Evolutionary conservation across 768 basidiomycete genomes (phyloP).

Genomic region (Imleria badia): DNA sequence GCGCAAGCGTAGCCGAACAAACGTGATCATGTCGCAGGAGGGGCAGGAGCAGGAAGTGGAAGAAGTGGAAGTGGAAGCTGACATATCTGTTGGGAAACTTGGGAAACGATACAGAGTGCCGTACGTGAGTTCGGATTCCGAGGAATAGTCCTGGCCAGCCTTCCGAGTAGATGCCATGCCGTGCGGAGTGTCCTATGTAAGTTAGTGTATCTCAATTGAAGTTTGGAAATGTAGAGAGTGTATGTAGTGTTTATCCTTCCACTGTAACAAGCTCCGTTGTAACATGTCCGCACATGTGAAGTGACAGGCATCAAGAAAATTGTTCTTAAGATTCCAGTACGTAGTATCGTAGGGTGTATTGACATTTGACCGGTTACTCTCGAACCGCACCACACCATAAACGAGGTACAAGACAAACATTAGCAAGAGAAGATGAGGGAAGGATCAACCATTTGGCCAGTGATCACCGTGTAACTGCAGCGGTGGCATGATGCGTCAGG

Average conservation of each 20-base stretch:
- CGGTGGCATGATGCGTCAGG: too few relatives aligned
- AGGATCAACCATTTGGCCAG: too few relatives aligned
- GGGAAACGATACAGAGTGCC: constrained; percentile 9
- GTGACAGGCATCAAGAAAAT: too few relatives aligned
- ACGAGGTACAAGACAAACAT: too few relatives aligned
- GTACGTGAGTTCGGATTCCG: background rate
- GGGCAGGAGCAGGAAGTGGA: background rate
- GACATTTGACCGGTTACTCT: too few relatives aligned
- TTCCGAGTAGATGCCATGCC: background rate
- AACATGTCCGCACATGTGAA: background rate
- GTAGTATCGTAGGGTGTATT: too few relatives aligned
- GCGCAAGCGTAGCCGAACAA: background rate
- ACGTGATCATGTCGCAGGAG: constrained; percentile 2
- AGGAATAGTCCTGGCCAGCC: background rate
- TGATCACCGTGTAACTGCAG: too few relatives aligned
- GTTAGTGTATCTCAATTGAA: background rate
- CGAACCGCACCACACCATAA: too few relatives aligned
- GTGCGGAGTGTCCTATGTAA: background rate
- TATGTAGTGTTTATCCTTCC: background rate
- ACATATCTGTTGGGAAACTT: background rate
- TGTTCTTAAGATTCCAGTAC: too few relatives aligned
- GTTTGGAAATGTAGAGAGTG: background rate
- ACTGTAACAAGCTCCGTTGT: background rate
- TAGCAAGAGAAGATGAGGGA: too few relatives aligned
- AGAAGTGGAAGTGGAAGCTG: background rate